phyloP scores from a whole-genome alignment of 768 basidiomycete species.

The Amanita brunnescens region DNA sequence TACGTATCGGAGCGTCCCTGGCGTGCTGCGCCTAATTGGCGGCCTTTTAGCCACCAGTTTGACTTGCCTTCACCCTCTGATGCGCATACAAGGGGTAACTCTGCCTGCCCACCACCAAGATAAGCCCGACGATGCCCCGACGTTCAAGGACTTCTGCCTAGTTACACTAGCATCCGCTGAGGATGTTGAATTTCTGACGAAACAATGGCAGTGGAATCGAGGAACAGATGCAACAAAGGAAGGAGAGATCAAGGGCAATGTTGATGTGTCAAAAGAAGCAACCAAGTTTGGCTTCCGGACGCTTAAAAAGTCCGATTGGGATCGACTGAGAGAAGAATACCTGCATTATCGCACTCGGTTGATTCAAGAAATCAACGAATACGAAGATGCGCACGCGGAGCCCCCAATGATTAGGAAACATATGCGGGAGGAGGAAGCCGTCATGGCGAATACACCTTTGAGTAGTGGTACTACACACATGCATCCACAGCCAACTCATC shows the following conservation, averaged over 20 bases:
- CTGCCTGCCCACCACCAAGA: constrained; percentile 62
- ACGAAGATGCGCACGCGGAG: constrained; percentile 18
- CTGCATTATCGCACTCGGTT: constrained; percentile 49
- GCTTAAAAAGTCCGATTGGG: constrained; percentile 53
- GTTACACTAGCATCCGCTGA: constrained; percentile 39
- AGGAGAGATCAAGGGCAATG: constrained; percentile 1
- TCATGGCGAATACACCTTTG: neutral
- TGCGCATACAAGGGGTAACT: constrained; percentile 41
- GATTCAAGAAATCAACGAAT: constrained; percentile 35
- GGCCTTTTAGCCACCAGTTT: constrained; percentile 21
- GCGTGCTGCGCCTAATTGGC: constrained; percentile 37
- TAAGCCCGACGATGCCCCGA: constrained; percentile 40
- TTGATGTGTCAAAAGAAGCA: constrained; percentile 40
- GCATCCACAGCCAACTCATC: constrained; percentile 7
- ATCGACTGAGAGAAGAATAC: constrained; percentile 59
- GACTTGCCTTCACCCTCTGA: neutral
- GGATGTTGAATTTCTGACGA: constrained; percentile 34
- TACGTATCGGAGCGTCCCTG: constrained; percentile 40
- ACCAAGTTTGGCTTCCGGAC: constrained; percentile 50
- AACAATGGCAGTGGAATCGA: constrained; percentile 56
- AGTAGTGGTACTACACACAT: neutral
- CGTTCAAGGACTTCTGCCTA: constrained; percentile 71
- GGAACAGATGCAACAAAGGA: neutral
- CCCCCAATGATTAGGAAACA: neutral
- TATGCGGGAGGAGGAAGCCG: neutral